Base-by-base conservation (phyloP, 164 flowering plant genomes). In the Brasenia schreberi region DNA sequence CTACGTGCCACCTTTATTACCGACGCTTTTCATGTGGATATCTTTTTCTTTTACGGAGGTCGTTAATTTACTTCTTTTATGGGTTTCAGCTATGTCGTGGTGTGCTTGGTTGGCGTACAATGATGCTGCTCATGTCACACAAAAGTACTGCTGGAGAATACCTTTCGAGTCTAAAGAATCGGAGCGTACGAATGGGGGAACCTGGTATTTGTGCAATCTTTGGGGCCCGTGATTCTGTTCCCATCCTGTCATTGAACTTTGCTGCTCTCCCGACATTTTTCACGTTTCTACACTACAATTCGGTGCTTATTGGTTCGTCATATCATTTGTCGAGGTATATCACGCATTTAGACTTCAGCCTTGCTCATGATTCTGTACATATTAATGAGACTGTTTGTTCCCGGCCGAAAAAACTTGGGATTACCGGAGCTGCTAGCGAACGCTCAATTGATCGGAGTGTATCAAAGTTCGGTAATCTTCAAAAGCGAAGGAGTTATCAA, bases 231-330 rank as follows among this genome's bases (percentile, higher is more conserved):
- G 53, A 68, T 52, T 71, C 62, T 61, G 53, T 80, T 9, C 97
- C 98, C 6, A 27, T 80, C 68, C 79, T 90, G 69, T 72, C 78
- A 4, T 61, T 89, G 63, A 79, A 86, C 71, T 86, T 79, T 75
- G 76, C 82, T 68, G 83, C 96, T 9, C 69, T 79, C 70, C 94
- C 97, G n/a, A 52, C 16, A 19, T 78, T 75, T 70, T 93, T 93
- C 74, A 70, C 76, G 78, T 62, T 69, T 43, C 66, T 86, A 77
- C 85, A 89, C 77, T 62, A 70, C 60, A 56, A 65, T 58, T 10
- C 18, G 63, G 16, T 49, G 56, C 56, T 49, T 14, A 9, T 49
- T 49, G 56, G 56, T 49, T 49, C 14, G 2, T 9, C 10, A 49
- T 9, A 9, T 9, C 56, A 49, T 49, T 49, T 14, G 56, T 49